phyloP scores from a whole-genome alignment of 2,329 filamentous ascomycete genomes.

The Aphanocladium album region DNA sequence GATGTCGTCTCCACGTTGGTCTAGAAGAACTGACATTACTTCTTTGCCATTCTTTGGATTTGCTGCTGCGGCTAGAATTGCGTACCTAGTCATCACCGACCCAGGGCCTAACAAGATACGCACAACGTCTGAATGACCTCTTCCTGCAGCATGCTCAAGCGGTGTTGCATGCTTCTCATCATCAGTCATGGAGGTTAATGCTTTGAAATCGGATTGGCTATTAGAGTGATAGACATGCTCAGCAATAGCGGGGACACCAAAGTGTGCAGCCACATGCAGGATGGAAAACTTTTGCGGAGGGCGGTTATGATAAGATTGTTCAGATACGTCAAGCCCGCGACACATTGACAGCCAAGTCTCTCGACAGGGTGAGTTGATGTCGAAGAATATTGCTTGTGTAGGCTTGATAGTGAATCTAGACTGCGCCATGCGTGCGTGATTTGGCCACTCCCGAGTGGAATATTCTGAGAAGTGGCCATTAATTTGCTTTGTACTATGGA shows the following conservation, averaged over 20 bases:
- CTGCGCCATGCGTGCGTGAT: conserved; percentile 11
- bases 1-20: not conserved
- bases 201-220: not conserved
- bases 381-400: conserved; percentile 10
- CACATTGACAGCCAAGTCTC: not conserved
- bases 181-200: not conserved
- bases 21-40: not conserved
- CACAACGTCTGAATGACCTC: not conserved
- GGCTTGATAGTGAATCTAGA: conserved; percentile 1
- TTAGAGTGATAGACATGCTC: not conserved
- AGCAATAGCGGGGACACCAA: conserved; percentile 10
- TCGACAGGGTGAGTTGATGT: conserved; percentile 3
- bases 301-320: not conserved
- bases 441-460: conserved; percentile 1
- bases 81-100: not conserved
- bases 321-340: not conserved
- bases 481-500: not conserved
- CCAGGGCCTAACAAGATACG: not conserved
- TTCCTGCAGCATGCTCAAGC: not conserved
- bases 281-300: not conserved
- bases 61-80: not conserved
- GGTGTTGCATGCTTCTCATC: not conserved
- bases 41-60: not conserved
- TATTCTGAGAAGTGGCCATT: not conserved
- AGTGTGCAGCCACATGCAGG: conserved; percentile 14